Percentiles rank a stretch among this genome's conserved stretches.
These are phyloP conservation scores for Orobanche coerulescens DNA, from an alignment of 257 asterid genomes.

Conservation along the genomic window DNA sequence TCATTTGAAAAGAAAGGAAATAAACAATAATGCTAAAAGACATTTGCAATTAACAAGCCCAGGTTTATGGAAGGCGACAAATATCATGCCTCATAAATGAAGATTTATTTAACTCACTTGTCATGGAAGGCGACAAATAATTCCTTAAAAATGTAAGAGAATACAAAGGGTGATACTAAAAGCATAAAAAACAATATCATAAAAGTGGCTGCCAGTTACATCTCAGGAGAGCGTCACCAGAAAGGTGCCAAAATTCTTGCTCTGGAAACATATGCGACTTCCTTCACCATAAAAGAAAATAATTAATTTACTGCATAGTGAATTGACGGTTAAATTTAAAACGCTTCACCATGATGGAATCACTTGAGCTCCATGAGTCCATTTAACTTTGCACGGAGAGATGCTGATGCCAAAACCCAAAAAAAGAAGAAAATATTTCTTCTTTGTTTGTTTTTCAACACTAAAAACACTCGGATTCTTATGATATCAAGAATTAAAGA, in stretches of 20 bases:
- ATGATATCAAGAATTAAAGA: not conserved
- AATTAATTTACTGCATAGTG: not conserved
- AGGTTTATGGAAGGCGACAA: not conserved
- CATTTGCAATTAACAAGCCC: not conserved
- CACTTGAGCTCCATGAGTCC: slow-evolving; percentile 14
- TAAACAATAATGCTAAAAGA: not conserved
- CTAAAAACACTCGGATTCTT: not conserved
- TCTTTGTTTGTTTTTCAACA: not conserved
- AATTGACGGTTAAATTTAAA: not conserved
- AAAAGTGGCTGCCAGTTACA: not conserved
- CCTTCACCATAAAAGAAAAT: slow-evolving; percentile 6
- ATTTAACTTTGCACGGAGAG: slow-evolving; percentile 13
- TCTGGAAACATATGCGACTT: not conserved
- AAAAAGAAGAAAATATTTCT: not conserved
- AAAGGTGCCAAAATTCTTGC: not conserved
- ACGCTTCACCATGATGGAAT: slow-evolving; percentile 3
- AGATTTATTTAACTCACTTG: not conserved
- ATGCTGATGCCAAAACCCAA: not conserved
- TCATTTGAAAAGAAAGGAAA: not conserved
- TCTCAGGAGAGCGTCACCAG: not conserved
- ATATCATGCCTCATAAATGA: not conserved
- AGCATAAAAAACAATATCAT: not conserved
- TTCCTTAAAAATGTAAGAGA: not conserved
- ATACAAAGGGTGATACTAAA: not conserved
- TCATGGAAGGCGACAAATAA: not conserved